phyloP scores from a whole-genome alignment of 2,329 filamentous ascomycete genomes.

The Trichophyton equinum region DNA sequence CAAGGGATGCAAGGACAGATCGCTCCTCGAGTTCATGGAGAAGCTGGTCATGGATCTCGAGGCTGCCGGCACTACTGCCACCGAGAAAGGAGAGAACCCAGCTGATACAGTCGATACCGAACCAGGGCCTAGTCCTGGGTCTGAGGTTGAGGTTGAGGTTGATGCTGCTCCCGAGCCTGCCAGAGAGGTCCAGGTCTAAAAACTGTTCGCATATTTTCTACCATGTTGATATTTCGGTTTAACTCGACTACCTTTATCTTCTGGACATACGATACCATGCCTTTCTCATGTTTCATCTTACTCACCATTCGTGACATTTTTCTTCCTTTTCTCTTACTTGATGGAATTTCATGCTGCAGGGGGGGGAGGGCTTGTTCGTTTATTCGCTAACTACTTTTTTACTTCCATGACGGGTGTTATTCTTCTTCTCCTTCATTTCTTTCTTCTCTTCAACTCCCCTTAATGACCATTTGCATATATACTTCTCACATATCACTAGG shows the following conservation, averaged over 20 bases:
- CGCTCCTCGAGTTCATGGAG: slow-evolving; percentile 24
- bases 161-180: too few relatives aligned
- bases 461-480: background rate
- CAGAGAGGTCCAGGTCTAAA: too few relatives aligned
- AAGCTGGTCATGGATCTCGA: slow-evolving; percentile 9
- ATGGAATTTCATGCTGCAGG: background rate
- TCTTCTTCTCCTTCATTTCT: background rate
- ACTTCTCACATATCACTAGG: background rate
- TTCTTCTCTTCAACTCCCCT: too few relatives aligned
- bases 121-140: background rate
- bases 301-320: background rate
- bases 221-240: too few relatives aligned
- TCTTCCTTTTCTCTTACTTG: background rate
- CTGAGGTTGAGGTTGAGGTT: too few relatives aligned
- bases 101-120: background rate
- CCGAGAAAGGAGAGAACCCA: background rate
- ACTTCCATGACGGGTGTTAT: background rate
- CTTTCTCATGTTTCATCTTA: background rate
- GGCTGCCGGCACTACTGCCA: background rate
- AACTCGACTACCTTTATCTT: background rate
- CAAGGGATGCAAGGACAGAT: slow-evolving; percentile 24
- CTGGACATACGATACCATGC: background rate
- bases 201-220: too few relatives aligned
- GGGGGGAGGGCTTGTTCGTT: background rate
- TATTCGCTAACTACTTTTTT: background rate